Evolutionary conservation across 805 yeast species (phyloP), one percentile per base, ranked within the genome.

Genomic region (Wickerhamiella kurtzmanii): DNA sequence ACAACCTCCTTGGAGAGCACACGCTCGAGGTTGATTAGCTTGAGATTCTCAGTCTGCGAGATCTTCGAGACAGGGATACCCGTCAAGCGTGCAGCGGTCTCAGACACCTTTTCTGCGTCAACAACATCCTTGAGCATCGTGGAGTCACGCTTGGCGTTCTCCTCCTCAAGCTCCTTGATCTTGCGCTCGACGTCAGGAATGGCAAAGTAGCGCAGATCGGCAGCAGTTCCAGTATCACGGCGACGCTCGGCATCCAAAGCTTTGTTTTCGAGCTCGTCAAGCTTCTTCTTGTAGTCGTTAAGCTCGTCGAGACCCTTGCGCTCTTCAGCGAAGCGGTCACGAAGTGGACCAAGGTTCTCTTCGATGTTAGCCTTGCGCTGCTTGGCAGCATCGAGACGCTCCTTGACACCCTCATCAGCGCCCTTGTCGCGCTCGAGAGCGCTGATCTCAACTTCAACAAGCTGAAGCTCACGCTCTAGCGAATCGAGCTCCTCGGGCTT

Each of bases 191-290:
- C 72, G 59, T 89, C 96, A 6, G 98, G 98, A 60, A 92, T 92
- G 22, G 97, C 98, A 71, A 86, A 92, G 71, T 88, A 92, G 64
- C 95, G 77, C 64, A 92, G 74, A 66, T 92, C 98, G 18, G 98
- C 97, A 45, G 94, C 95, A 9, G 96, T 75, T 4, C 82, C 89
- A 32, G 87, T 85, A 63, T 92, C 98, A 53, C 84, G 84, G 62
- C 96, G 82, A 74, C 98, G 85, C 64, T 89, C 97, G 20, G 98
- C 98, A 66, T 92, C 97, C 47, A 71, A 74, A 3, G 97, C 97
- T 68, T 92, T 92, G 62, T 76, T 79, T 61, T 86, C 95, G 59
- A 92, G 73, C 54, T 92, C 97, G 58, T 89, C 96, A 55, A 92
- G 73, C 65, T 82, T 85, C 67, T 86, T 77, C 71, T 89, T 88